Evolutionary conservation across 495 filamentous ascomycete species (phyloP).

Genomic region (Neurospora sp.): DNA sequence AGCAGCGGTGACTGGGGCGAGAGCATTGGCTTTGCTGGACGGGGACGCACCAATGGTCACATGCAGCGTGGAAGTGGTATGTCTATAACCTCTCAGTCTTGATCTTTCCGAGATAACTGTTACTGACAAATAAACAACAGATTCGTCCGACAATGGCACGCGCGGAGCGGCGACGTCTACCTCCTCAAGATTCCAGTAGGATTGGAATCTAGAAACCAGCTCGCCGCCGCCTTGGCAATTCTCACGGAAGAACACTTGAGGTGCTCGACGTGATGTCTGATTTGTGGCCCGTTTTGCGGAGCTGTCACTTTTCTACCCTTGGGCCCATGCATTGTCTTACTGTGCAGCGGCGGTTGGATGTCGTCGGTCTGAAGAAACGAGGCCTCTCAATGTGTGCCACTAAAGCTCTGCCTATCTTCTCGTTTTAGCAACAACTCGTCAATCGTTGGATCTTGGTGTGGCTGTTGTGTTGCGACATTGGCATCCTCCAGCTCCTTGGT

Average conservation of each 20-base stretch:
- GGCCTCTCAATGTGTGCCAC: background rate
- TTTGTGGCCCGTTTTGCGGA: background rate
- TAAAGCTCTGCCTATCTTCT: background rate
- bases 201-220: background rate
- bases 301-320: background rate
- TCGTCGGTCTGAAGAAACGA: background rate
- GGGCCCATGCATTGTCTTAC: background rate
- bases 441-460: background rate
- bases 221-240: background rate
- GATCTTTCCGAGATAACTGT: background rate
- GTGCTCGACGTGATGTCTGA: background rate
- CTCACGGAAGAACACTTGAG: background rate
- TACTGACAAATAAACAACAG: slow-evolving; percentile 7
- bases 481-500: background rate
- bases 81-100: background rate
- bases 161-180: slow-evolving; percentile 13
- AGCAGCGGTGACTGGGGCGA: slow-evolving; percentile 56
- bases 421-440: background rate
- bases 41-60: slow-evolving; percentile 70
- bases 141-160: slow-evolving; percentile 25
- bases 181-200: slow-evolving; percentile 21
- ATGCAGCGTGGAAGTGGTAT: slow-evolving; percentile 66
- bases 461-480: background rate
- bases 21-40: slow-evolving; percentile 54
- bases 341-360: background rate